Evolutionary conservation across 306 rosid species (phyloP), one percentile per base, ranked within the genome.

Genomic region (Ceratonia siliqua): DNA sequence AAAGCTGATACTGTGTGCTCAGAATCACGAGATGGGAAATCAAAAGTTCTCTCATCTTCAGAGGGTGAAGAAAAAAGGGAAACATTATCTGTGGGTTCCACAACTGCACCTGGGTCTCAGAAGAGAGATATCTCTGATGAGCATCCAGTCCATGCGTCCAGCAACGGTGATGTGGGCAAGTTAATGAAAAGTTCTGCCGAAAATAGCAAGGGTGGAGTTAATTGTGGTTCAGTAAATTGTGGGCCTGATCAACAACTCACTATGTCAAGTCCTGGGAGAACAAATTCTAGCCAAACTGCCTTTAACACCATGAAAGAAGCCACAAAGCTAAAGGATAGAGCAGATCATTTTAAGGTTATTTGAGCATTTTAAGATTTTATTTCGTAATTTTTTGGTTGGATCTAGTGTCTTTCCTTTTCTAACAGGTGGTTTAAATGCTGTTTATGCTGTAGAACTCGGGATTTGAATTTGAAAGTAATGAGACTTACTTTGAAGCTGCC

Each of bases 401-500:
- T 64, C 24, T 70, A 50, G n/a, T 39, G 49, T 48, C 30, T 78
- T 43, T 52, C 43, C 30, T 73, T 55, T 62, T 39, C 45, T 54
- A 58, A 73, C 72, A 52, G 21, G 18, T 77, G 49, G 21, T 74
- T 20, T 68, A 35, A 45, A 53, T 77, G 52, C 54, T 50, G 20
- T 72, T 27, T 68, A 14, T 56, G 65, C 43, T 78, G 17, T 54
- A 93, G 98, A 82, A 79, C 68, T 81, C 89, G 17, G 89, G 92
- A 76, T 87, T 89, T 84, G 79, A 56, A 55, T 87, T 86, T n/a
- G 96, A 91, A 84, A 91, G 98, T 76, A 85, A 79, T 11, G 97
- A 83, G 85, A 89, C 91, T 69, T 93, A 86, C 83, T 89, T 91
- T 75, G 84, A 93, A 76, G 91, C 98, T 81, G 97, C 93, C 84